phyloP scores from a whole-genome alignment of 2,329 filamentous ascomycete species.

The Claviceps purpurea region DNA sequence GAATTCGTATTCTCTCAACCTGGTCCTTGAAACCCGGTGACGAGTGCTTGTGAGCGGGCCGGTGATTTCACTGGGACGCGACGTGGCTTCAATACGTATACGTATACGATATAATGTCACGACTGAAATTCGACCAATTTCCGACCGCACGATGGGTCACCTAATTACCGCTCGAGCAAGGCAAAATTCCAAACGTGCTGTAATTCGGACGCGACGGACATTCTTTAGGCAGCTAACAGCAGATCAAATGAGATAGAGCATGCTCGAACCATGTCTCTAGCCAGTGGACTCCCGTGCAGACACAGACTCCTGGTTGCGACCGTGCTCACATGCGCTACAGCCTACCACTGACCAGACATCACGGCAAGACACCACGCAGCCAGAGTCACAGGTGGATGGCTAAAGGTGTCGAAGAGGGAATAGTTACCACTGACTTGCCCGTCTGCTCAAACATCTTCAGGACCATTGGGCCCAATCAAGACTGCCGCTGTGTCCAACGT shows the following conservation, averaged over 20 bases:
- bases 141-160: background rate
- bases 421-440: background rate
- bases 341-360: no score
- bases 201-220: background rate
- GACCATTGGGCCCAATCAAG: background rate
- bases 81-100: background rate
- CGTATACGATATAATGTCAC: no score
- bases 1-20: constrained; percentile 22
- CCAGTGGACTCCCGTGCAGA: background rate
- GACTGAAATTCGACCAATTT: background rate
- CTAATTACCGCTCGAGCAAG: background rate
- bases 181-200: background rate
- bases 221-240: background rate
- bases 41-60: no score
- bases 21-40: background rate
- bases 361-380: background rate
- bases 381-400: background rate
- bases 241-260: background rate
- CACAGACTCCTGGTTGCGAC: background rate
- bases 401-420: background rate
- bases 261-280: background rate
- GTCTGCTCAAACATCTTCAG: background rate
- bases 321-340: background rate
- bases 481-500: background rate
- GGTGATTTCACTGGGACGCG: no score